Evolutionary conservation across 2,329 filamentous ascomycete genomes (phyloP), one percentile per base, ranked within the genome.

Genomic region (Sclerotinia subarctica): DNA sequence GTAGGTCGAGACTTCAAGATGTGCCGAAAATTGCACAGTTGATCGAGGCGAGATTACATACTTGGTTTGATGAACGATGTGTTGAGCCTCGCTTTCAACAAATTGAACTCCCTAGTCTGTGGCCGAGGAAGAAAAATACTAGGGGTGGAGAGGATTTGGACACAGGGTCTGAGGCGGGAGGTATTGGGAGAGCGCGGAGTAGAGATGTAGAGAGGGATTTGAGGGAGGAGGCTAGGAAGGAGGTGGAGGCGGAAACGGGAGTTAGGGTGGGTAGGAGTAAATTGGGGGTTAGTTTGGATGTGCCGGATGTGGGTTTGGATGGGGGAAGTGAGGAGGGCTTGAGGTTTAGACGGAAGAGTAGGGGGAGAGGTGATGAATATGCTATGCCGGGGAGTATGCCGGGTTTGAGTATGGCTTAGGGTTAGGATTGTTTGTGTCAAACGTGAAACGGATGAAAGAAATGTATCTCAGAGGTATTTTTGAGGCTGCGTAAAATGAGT

Each of bases 51-150:
- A 85, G 91, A 24, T 83, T 96, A 21, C 92, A 95, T 79, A 87
- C 88, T 66, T 96, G 92, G 92, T 94, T 96, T 78, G 92, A 95
- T 77, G 92, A 95, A 76, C 87, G 92, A 58, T 91, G 89, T 70
- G 92, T 96, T 8, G 92, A 95, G 79, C 92, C 92, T 2, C 86
- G 91, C 35, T 95, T 95, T 78, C 92, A 95, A 77, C 91, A 95
- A 76, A 94, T 95, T 72, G 90, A 91, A 0, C 82, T 96, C 11
- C 92, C 92, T 0, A 93, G 88, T 73, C 77, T 95, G 69, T 96
- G 92, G 92, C 92, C 92, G 1, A 82, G 91, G 58, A 94, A 94
- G 81, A 90, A 88, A 81, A 96, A 93, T 73, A 93, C 92, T 0
- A 82, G 92, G 35, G 91, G 90, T 5, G 90, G 89, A 1, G 89